Evolutionary conservation across 2,329 filamentous ascomycete species (phyloP).

Genomic region (Sclerotinia subarctica): DNA sequence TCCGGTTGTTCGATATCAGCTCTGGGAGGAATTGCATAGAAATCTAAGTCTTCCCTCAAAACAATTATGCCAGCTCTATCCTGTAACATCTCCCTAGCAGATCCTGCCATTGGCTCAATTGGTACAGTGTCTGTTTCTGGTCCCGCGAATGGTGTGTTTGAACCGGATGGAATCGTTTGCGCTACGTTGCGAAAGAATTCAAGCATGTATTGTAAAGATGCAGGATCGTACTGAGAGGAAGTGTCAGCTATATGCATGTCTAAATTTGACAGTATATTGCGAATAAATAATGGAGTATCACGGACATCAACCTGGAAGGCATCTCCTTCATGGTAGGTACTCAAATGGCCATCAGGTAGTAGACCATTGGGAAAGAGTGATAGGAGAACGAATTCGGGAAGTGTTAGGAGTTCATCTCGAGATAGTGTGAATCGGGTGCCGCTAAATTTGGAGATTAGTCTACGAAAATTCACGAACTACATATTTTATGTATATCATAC

Average conservation of each 20-base stretch:
- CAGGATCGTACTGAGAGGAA: conserved; percentile 80
- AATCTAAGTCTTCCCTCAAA: conserved; percentile 91
- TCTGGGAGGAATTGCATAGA: conserved; percentile 89
- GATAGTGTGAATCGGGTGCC: conserved; percentile 92
- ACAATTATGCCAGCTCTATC: conserved; percentile 95
- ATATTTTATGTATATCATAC: conserved; percentile 50
- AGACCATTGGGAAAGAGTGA: conserved; percentile 99
- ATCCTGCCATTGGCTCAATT: conserved; percentile 69
- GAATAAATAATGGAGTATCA: conserved; percentile 41
- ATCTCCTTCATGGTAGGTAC: conserved; percentile 86
- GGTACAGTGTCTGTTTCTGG: conserved; percentile 63
- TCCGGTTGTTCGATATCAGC: conserved; percentile 80
- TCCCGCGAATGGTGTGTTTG: conserved; percentile 62
- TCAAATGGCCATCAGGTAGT: conserved; percentile 94
- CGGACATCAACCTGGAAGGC: conserved; percentile 96
- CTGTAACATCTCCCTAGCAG: conserved; percentile 74
- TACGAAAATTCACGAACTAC: conserved; percentile 21
- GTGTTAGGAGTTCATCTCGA: conserved; percentile 87
- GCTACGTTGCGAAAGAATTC: conserved; percentile 97
- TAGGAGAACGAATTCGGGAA: conserved; percentile 94
- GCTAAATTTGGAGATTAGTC: conserved; percentile 49
- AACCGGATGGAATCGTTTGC: conserved; percentile 83
- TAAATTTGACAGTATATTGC: conserved; percentile 40
- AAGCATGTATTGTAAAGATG: conserved; percentile 96
- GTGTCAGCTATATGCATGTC: conserved; percentile 45